Percentiles rank a stretch among this genome's conserved stretches.
These are phyloP conservation scores for Bruguiera gymnorhiza DNA, from an alignment of 345 rosid species.

Conservation along the genomic window DNA sequence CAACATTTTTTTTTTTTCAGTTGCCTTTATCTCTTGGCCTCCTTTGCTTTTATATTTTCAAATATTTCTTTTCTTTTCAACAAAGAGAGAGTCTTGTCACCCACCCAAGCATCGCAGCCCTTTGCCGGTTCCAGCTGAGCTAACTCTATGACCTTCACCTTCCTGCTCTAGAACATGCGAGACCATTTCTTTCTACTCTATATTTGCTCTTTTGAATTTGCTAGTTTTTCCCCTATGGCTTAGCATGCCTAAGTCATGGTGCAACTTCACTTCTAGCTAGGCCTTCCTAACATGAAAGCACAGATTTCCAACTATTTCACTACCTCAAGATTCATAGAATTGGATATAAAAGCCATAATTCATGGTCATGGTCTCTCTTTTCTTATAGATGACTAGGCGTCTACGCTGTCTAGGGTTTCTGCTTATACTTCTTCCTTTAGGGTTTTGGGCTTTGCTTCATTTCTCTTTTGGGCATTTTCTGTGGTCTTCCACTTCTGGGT, in stretches of 20 bases:
- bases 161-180: conserved; percentile 11
- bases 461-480: conserved; percentile 22
- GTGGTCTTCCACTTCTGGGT: conserved; percentile 27
- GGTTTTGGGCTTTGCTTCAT: conserved; percentile 32
- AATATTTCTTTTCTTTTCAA: conserved; percentile 36
- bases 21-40: conserved; percentile 44
- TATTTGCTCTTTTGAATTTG: conserved; percentile 9
- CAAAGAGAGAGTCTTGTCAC: conserved; percentile 61
- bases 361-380: not conserved
- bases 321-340: conserved; percentile 29
- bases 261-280: conserved; percentile 58
- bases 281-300: conserved; percentile 21
- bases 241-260: conserved; percentile 36
- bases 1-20: conserved; percentile 1
- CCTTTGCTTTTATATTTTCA: conserved; percentile 37
- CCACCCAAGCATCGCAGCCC: conserved; percentile 52
- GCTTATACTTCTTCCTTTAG: conserved; percentile 26
- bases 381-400: conserved; percentile 16
- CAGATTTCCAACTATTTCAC: conserved; percentile 21
- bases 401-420: conserved; percentile 37
- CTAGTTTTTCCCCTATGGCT: conserved; percentile 14
- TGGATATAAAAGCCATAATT: conserved; percentile 20
- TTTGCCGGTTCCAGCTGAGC: conserved; percentile 39
- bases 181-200: conserved; percentile 6
- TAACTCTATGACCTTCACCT: conserved; percentile 6